A percentile compares a stretch with the other conserved stretches of the same genome.
phyloP scores from a whole-genome alignment of 2,329 filamentous ascomycete genomes.

The Talaromyces sp. region DNA sequence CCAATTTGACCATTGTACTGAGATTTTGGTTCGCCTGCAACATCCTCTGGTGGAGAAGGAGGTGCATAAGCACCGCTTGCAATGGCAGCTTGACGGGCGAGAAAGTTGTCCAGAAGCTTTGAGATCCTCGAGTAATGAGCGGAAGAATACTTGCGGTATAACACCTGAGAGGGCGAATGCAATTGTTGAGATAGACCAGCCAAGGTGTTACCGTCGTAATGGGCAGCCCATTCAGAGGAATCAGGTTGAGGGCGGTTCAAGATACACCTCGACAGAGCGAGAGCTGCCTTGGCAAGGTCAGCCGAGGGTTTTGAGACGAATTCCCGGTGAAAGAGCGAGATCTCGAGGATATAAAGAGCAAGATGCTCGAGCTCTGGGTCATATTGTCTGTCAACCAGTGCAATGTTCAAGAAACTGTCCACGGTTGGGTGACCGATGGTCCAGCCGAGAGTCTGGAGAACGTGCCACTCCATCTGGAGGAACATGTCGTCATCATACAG shows the following conservation, averaged over 20 bases:
- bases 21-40: conserved; percentile 32
- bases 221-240: conserved; percentile 66
- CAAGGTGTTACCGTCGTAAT: conserved; percentile 49
- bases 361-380: conserved; percentile 91
- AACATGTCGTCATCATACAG: conserved; percentile 99
- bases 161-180: conserved; percentile 61
- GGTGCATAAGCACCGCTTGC: conserved; percentile 38
- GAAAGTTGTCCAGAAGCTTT: conserved; percentile 60
- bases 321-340: conserved; percentile 91
- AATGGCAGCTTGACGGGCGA: conserved; percentile 58
- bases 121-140: conserved; percentile 62
- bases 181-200: conserved; percentile 61
- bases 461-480: conserved; percentile 99
- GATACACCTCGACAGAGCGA: conserved; percentile 82
- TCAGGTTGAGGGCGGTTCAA: conserved; percentile 71
- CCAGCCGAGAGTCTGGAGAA: conserved; percentile 96
- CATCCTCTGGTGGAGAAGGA: conserved; percentile 38
- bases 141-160: conserved; percentile 64
- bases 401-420: conserved; percentile 86
- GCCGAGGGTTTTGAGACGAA: conserved; percentile 92
- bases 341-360: conserved; percentile 89
- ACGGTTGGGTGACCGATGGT: conserved; percentile 92
- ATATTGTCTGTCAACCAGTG: conserved; percentile 67
- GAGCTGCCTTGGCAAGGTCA: conserved; percentile 78
- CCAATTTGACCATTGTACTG: conserved; percentile 37